Evolutionary conservation across 73 alveolate genomes (phyloP).

Genomic region (Paramecium tetraurelia): DNA sequence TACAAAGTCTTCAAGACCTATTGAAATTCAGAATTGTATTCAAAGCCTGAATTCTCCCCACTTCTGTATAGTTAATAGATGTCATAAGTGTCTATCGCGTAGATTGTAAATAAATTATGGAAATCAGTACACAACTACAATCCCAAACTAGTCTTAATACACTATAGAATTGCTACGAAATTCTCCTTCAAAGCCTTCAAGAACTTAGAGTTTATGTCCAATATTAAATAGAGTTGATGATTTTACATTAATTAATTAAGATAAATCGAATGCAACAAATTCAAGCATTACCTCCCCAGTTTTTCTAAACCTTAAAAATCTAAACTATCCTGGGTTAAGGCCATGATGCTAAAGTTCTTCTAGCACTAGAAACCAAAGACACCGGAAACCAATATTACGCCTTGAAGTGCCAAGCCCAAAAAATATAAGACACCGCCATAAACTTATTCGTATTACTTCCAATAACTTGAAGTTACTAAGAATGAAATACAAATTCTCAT

Average conservation of each 20-base stretch:
- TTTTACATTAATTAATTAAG: neutral
- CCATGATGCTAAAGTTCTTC: slow-evolving; percentile 10
- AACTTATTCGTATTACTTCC: slow-evolving; percentile 26
- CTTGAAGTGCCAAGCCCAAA: neutral
- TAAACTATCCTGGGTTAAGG: neutral
- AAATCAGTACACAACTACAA: neutral
- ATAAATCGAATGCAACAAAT: neutral
- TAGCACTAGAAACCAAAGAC: neutral
- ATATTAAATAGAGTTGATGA: neutral
- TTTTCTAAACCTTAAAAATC: neutral
- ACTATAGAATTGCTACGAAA: neutral
- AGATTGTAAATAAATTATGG: neutral
- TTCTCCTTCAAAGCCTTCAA: neutral
- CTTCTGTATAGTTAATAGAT: neutral
- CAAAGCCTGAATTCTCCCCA: neutral
- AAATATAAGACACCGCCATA: neutral
- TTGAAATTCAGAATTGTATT: neutral
- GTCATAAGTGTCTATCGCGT: neutral
- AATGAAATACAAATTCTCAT: slow-evolving; percentile 27
- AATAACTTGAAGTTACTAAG: neutral
- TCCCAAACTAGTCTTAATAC: neutral
- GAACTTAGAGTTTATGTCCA: neutral
- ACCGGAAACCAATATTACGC: neutral
- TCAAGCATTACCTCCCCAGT: neutral
- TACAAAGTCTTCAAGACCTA: neutral